Evolutionary conservation across 2,329 filamentous ascomycete genomes (phyloP).

Genomic region (Nothomitra cinnamomea): DNA sequence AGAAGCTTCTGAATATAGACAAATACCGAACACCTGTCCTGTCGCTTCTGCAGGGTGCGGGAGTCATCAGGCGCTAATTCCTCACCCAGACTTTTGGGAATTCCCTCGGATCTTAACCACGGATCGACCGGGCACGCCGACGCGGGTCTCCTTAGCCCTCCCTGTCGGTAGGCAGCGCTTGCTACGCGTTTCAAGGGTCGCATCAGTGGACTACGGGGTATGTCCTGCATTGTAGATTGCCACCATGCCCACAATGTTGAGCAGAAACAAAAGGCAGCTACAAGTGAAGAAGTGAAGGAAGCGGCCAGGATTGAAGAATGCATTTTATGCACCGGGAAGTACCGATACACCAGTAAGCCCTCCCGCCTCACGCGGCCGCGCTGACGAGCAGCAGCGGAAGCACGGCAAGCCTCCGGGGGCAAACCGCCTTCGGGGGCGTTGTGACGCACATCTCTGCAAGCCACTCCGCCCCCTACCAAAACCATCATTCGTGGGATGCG

Average conservation of each 20-base stretch:
- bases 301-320: too few species aligned
- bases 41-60: conserved; percentile 1
- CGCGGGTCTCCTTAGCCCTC: not conserved
- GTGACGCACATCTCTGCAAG: not conserved
- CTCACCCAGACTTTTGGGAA: not conserved
- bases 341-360: not conserved
- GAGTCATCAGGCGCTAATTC: conserved; percentile 1
- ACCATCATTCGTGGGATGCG: not conserved
- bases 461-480: conserved; percentile 1
- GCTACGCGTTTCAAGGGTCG: not conserved
- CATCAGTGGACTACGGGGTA: not conserved
- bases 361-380: not conserved
- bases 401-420: not conserved
- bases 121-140: not conserved
- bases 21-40: conserved; percentile 1
- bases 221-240: not conserved
- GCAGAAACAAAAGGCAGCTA: not conserved
- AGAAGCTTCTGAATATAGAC: not conserved
- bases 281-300: not conserved
- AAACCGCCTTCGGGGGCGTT: not conserved
- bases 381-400: conserved; percentile 1
- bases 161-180: not conserved
- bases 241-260: not conserved
- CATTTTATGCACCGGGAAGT: not conserved
- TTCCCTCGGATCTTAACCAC: not conserved